Evolutionary conservation across 208 protist genomes (phyloP), one percentile per base, ranked within the genome.

Genomic region (Trypanosoma melophagium): DNA sequence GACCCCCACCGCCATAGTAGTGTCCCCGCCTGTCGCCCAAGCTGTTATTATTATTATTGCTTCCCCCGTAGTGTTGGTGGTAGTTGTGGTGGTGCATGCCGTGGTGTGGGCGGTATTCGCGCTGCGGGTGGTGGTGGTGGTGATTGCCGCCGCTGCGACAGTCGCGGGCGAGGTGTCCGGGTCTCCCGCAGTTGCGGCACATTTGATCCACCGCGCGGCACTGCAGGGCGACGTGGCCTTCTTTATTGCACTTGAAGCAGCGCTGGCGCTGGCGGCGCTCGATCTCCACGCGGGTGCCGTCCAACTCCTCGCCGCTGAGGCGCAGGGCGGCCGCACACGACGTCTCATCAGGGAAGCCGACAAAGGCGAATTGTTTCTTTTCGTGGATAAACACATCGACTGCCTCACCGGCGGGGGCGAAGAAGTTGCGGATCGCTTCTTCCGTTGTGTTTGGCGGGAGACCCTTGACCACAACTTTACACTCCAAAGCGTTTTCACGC

Each of bases 231-330:
- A 86, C 55, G 69, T 93, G 87, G 24, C 87, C 87, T 47, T 83
- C 78, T 22, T 71, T 61, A 44, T 88, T 84, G 68, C 87, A 93
- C 25, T 79, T 76, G 52, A 81, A 87, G 76, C 87, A 93, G 21
- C 66, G 35, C 66, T 85, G 78, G n/a, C 60, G 51, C 66, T 80
- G 60, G 28, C 83, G 81, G 1, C 52, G 60, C 80, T 89, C 82
- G 0, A 90, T 64, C 28, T 69, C 41, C 7, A 94, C 25, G 16
- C 69, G 47, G 21, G 35, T 14, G 17, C 88, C 90, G 47, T 73
- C 51, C 12, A 93, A 12, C 60, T 77, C 69, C 25, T 42, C 41
- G 13, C 77, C 86, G 61, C 83, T 68, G 42, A 92, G 45, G 65
- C 66, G 67, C 22, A 94, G 56, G n/a, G 88, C 91, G 25, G 74